Percentiles rank a stretch among this genome's conserved stretches.
Evolutionary conservation across 106 monocot species (phyloP).

Genomic region (Dendrobium chrysotoxum): DNA sequence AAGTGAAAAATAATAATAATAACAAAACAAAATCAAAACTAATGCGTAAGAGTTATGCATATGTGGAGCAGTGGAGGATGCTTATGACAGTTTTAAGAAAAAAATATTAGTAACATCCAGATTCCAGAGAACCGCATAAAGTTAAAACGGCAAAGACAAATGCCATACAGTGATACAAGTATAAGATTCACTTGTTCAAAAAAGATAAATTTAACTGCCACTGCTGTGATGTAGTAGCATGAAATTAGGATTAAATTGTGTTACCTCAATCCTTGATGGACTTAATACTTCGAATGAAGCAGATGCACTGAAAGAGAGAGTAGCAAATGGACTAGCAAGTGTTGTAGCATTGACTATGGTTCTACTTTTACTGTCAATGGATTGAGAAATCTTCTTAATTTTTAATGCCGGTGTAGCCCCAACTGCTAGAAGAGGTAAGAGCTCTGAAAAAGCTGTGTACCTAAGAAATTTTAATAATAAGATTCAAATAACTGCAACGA

Average conservation of each 20-base stretch:
- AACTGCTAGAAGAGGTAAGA: slow-evolving; percentile 65
- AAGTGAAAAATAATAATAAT: too few species aligned
- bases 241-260: neutral
- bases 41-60: neutral
- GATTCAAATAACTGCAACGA: neutral
- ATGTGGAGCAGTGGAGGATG: neutral
- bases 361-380: slow-evolving; percentile 48
- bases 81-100: neutral
- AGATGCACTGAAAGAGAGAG: slow-evolving; percentile 65
- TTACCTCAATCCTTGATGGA: slow-evolving; percentile 83
- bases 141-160: neutral
- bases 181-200: neutral
- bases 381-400: slow-evolving; percentile 78
- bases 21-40: too few species aligned
- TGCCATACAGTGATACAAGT: neutral
- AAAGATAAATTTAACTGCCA: neutral
- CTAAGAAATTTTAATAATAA: slow-evolving; percentile 31
- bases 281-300: slow-evolving; percentile 89
- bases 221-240: neutral
- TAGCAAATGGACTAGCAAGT: slow-evolving; percentile 55
- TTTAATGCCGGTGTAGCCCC: slow-evolving; percentile 56
- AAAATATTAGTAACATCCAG: neutral
- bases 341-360: slow-evolving; percentile 55
- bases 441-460: slow-evolving; percentile 86
- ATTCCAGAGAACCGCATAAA: neutral